Conservation (phyloP, 2,329 filamentous ascomycete species). For the Botrytis galanthina region DNA sequence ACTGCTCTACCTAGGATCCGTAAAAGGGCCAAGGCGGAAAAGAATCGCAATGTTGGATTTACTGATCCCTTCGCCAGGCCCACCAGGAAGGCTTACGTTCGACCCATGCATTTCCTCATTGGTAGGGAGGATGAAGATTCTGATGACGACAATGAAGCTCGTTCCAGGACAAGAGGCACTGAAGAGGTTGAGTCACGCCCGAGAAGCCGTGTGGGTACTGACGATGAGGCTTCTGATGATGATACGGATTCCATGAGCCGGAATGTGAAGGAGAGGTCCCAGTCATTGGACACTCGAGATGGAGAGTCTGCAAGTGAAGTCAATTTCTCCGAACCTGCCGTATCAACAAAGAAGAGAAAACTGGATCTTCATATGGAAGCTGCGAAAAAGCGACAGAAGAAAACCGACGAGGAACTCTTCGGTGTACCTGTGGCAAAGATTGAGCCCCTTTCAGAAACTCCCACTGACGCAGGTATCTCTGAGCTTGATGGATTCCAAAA, state of each 20-base stretch:
- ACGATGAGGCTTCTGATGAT: slow-evolving; percentile 48
- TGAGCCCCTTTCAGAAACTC: slow-evolving; percentile 44
- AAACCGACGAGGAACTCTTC: slow-evolving; percentile 75
- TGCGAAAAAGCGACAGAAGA: slow-evolving; percentile 77
- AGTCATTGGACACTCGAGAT: slow-evolving; percentile 49
- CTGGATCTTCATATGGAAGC: slow-evolving; percentile 66
- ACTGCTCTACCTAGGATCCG: slow-evolving; percentile 71
- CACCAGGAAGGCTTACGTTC: slow-evolving; percentile 63
- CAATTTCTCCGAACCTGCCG: slow-evolving; percentile 61
- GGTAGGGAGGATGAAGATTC: slow-evolving; percentile 71
- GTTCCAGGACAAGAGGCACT: slow-evolving; percentile 69
- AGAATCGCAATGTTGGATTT: slow-evolving; percentile 61
- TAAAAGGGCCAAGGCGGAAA: slow-evolving; percentile 48
- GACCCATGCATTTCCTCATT: slow-evolving; percentile 76
- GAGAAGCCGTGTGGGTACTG: slow-evolving; percentile 68
- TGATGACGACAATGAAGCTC: slow-evolving; percentile 71
- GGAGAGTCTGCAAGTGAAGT: slow-evolving; percentile 70
- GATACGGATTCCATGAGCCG: slow-evolving; percentile 30
- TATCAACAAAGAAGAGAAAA: slow-evolving; percentile 68
- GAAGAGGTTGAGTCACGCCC: slow-evolving; percentile 83
- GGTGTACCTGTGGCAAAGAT: slow-evolving; percentile 57
- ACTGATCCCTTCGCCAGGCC: slow-evolving; percentile 64
- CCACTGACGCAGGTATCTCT: slow-evolving; percentile 45
- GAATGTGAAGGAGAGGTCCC: slow-evolving; percentile 25
- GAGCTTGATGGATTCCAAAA: slow-evolving; percentile 51